Conservation (phyloP, 192 early-diverging fungal species). For the Dissophora globulifera region DNA sequence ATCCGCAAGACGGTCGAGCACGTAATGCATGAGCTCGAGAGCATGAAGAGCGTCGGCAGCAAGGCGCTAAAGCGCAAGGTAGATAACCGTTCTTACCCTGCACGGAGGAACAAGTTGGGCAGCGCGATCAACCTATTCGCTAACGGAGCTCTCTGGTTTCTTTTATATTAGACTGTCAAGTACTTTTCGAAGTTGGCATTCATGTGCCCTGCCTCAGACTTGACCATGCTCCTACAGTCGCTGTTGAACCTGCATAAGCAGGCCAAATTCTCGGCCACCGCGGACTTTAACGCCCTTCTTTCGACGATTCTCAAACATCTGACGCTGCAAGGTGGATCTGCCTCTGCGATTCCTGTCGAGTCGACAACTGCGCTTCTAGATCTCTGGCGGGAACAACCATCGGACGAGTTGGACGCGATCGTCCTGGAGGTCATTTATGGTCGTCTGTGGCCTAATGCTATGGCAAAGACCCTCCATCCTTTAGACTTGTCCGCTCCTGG, state of each 20-base stretch:
- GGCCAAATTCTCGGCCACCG: slow-evolving; percentile 22
- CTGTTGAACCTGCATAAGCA: slow-evolving; percentile 26
- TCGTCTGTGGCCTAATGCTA: slow-evolving; percentile 40
- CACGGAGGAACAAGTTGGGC: too few relatives aligned
- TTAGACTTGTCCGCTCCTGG: slow-evolving; percentile 21
- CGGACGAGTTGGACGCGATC: slow-evolving; percentile 44
- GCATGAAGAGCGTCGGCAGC: slow-evolving; percentile 13
- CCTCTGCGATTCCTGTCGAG: slow-evolving; percentile 19
- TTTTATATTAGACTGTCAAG: slow-evolving; percentile 19
- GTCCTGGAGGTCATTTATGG: slow-evolving; percentile 32
- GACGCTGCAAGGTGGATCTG: slow-evolving; percentile 21
- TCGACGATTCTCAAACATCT: slow-evolving; percentile 33
- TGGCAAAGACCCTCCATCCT: slow-evolving; percentile 9
- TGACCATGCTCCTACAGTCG: slow-evolving; percentile 31
- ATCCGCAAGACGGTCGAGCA: slow-evolving; percentile 40
- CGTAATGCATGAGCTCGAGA: slow-evolving; percentile 31
- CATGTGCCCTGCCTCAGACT: slow-evolving; percentile 31
- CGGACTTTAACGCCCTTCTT: slow-evolving; percentile 34
- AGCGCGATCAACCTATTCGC: too few relatives aligned
- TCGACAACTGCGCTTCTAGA: slow-evolving; percentile 33
- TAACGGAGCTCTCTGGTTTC: not conserved
- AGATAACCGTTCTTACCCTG: not conserved
- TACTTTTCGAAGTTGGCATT: slow-evolving; percentile 31
- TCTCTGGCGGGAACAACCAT: slow-evolving; percentile 44
- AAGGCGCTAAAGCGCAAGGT: slow-evolving; percentile 27